Base-by-base conservation (phyloP, 2,329 filamentous ascomycete genomes). In the Penicillium sp. region DNA sequence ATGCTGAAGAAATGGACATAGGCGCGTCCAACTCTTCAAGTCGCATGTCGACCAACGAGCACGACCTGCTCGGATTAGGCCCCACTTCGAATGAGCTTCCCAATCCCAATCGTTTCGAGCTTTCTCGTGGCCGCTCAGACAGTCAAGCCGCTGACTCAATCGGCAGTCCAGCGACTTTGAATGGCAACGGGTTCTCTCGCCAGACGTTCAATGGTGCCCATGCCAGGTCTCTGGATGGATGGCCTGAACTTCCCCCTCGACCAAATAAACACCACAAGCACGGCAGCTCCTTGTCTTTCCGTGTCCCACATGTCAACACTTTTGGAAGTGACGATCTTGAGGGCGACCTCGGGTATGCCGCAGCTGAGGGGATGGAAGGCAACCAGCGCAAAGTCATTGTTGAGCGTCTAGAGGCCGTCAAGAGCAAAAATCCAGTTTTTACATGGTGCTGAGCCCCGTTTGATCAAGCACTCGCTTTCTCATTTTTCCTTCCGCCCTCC, bases 381-480 rank as follows among this genome's bases (percentile, higher is more conserved):
- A 87, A 89, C 58, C 83, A 86, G 63, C 80, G 90, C 56, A 94
- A 93, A 68, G 93, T 98, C 33, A 97, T 98, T 73, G 90, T 98
- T 33, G 93, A 98, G 74, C 77, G 93, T 48, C 71, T 98, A 43
- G 93, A 98, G 73, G 86, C 91, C 45, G 93, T 98, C 47, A 97
- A 97, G 76, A 87, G 83, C 61, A 86, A 85, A 63, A 94, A 94
- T 62, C 93, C 93, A 2, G 89, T 98, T 20, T 98, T 98, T 68
- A 95, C 87, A 30, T 98, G 93, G 87, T 98, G 93, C 73, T 97
- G 72, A 72, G 41, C 44, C 33, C 30, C 18, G 28, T 28, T 33
- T 19, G 27, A 23, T 25, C 30, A 31, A 27, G 14, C 21, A 19
- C 23, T 15, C 17, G 36, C 36, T 45, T 31, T 31, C 31, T 31